These are phyloP conservation scores for Exophiala sp. DNA, from an alignment of 2,329 filamentous ascomycete species.

Conservation along the genomic window DNA sequence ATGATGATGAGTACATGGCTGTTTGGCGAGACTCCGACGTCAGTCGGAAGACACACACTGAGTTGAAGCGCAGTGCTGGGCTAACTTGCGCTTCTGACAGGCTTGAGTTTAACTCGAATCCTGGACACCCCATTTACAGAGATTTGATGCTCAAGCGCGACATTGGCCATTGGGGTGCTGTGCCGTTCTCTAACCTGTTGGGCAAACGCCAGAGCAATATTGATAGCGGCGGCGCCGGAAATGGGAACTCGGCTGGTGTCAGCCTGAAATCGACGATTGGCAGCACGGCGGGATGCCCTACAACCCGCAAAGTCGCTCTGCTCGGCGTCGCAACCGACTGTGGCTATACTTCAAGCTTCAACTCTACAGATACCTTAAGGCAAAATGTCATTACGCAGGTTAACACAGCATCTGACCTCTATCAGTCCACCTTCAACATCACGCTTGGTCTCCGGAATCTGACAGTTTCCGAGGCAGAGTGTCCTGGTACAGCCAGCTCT, in stretches of 20 bases:
- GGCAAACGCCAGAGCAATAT: conserved; percentile 59
- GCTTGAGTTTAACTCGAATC: conserved; percentile 71
- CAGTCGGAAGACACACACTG: conserved; percentile 46
- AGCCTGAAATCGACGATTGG: conserved; percentile 77
- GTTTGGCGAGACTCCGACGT: conserved; percentile 91
- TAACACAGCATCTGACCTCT: conserved; percentile 79
- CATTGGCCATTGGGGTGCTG: conserved; percentile 52
- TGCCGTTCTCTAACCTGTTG: conserved; percentile 61
- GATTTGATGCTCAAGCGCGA: conserved; percentile 42
- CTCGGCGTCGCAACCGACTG: conserved; percentile 92
- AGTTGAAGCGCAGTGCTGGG: conserved; percentile 57
- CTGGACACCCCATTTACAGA: conserved; percentile 61
- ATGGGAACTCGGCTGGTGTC: conserved; percentile 70
- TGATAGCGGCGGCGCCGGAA: conserved; percentile 58
- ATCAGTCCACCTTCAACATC: conserved; percentile 90
- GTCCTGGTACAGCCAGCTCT: conserved; percentile 61
- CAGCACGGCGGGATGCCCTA: conserved; percentile 74
- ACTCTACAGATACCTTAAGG: conserved; percentile 57
- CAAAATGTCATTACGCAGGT: conserved; percentile 75
- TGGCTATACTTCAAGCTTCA: conserved; percentile 70
- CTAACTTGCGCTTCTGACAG: conserved; percentile 65
- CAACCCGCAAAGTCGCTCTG: conserved; percentile 82
- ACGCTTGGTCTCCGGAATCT: conserved; percentile 84
- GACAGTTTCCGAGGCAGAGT: conserved; percentile 67
- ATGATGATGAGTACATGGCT: conserved; percentile 71